Conservation (phyloP, 2,329 filamentous ascomycete species). For the Teratosphaeria zuluensis region DNA sequence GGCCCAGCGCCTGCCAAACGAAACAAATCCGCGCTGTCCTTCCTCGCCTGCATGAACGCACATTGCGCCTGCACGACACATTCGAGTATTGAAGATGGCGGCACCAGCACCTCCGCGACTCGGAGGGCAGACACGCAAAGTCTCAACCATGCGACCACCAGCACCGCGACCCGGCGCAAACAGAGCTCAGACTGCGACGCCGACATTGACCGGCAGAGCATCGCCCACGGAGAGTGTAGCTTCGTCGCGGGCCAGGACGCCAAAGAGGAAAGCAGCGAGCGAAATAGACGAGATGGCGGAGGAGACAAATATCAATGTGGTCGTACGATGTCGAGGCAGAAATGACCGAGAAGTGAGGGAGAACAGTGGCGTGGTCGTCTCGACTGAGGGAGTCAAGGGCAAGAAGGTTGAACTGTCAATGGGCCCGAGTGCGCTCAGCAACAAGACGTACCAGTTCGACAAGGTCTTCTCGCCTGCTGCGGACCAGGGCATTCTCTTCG, state of each 20-base stretch:
- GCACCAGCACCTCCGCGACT: slow-evolving; percentile 2
- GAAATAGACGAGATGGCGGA: slow-evolving; percentile 53
- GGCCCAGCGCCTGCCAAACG: not conserved
- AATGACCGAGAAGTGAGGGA: slow-evolving; percentile 88
- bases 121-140: slow-evolving; percentile 7
- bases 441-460: slow-evolving; percentile 95
- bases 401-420: slow-evolving; percentile 78
- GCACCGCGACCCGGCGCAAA: slow-evolving; percentile 30
- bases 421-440: slow-evolving; percentile 84
- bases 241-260: slow-evolving; percentile 47
- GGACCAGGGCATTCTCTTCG: slow-evolving; percentile 87
- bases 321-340: slow-evolving; percentile 85
- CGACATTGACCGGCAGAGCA: slow-evolving; percentile 40
- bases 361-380: slow-evolving; percentile 87
- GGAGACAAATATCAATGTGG: slow-evolving; percentile 96
- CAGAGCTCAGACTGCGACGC: slow-evolving; percentile 40
- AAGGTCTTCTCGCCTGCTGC: slow-evolving; percentile 93
- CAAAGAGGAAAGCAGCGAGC: slow-evolving; percentile 79
- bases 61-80: not conserved
- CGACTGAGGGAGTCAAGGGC: slow-evolving; percentile 78
- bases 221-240: slow-evolving; percentile 65
- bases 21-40: not conserved
- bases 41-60: not conserved
- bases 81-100: slow-evolving; percentile 2
- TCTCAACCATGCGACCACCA: slow-evolving; percentile 43